These are phyloP conservation scores for Rhizopus sp. DNA, from an alignment of 371 early-diverging fungal species.

Conservation along the genomic window DNA sequence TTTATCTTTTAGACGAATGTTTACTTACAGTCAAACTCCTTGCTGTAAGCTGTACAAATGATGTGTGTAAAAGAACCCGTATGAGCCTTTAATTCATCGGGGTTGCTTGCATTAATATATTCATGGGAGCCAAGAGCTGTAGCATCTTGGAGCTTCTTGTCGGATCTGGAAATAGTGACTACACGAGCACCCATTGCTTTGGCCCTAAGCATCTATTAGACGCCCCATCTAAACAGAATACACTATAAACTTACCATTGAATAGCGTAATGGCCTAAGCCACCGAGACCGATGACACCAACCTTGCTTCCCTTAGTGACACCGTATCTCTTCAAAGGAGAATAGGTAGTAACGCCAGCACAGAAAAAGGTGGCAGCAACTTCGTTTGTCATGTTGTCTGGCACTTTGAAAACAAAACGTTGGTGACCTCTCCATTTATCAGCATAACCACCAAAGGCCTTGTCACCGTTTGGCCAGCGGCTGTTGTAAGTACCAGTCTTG, in stretches of 20 bases:
- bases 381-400: constrained; percentile 53
- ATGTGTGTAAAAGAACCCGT: constrained; percentile 22
- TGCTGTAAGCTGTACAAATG: constrained; percentile 40
- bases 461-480: constrained; percentile 55
- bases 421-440: constrained; percentile 53
- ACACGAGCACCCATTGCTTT: constrained; percentile 68
- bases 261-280: constrained; percentile 72
- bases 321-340: constrained; percentile 55
- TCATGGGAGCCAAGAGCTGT: constrained; percentile 32
- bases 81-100: constrained; percentile 6
- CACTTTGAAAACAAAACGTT: constrained; percentile 52
- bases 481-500: constrained; percentile 30
- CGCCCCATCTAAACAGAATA: neutral
- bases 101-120: constrained; percentile 25
- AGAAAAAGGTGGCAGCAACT: constrained; percentile 54
- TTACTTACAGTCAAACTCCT: constrained; percentile 40
- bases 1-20: neutral
- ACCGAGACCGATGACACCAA: constrained; percentile 63
- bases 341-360: constrained; percentile 64
- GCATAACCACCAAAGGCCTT: constrained; percentile 70
- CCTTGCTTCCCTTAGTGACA: constrained; percentile 46
- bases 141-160: constrained; percentile 39
- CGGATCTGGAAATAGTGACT: constrained; percentile 34
- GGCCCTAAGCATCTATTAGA: constrained; percentile 21
- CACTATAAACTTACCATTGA: constrained; percentile 31